Evolutionary conservation across 2,329 filamentous ascomycete genomes (phyloP).

Genomic region (Dactylellina parvicollis): DNA sequence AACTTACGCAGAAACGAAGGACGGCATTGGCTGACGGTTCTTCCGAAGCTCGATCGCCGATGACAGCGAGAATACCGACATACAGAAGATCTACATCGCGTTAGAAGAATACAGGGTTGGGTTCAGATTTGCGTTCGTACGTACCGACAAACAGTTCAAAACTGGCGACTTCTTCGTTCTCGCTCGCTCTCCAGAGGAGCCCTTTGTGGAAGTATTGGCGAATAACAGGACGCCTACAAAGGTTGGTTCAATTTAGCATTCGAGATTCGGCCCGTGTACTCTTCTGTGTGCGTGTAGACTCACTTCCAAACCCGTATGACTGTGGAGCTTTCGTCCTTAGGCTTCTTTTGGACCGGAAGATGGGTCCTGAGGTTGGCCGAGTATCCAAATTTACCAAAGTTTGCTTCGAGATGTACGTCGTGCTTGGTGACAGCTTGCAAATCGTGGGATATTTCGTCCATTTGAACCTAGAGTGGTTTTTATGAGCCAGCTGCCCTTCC

Average conservation of each 20-base stretch:
- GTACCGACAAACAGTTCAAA: constrained; percentile 74
- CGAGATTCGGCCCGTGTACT: no score
- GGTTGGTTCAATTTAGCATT: constrained; percentile 61
- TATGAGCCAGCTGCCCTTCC: background rate
- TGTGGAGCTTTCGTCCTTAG: constrained; percentile 52
- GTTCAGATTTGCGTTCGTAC: constrained; percentile 58
- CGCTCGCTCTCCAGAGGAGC: constrained; percentile 70
- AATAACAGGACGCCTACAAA: constrained; percentile 68
- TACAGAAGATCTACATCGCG: constrained; percentile 28
- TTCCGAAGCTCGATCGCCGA: constrained; percentile 71
- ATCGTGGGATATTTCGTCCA: constrained; percentile 42
- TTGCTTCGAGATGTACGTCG: constrained; percentile 66
- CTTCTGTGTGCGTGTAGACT: constrained; percentile 15
- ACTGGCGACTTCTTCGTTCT: constrained; percentile 70
- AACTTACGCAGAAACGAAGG: constrained; percentile 65
- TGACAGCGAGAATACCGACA: constrained; percentile 72
- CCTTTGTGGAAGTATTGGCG: constrained; percentile 75
- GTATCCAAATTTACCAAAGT: constrained; percentile 73
- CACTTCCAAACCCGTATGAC: constrained; percentile 45
- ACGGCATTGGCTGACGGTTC: constrained; percentile 67
- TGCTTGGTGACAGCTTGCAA: constrained; percentile 57
- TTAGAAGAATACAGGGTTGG: background rate
- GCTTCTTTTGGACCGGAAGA: constrained; percentile 57
- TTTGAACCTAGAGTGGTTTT: constrained; percentile 20
- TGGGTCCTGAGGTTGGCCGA: constrained; percentile 68